Conservation (phyloP, 306 rosid genomes). For the Vigna hirtella region DNA sequence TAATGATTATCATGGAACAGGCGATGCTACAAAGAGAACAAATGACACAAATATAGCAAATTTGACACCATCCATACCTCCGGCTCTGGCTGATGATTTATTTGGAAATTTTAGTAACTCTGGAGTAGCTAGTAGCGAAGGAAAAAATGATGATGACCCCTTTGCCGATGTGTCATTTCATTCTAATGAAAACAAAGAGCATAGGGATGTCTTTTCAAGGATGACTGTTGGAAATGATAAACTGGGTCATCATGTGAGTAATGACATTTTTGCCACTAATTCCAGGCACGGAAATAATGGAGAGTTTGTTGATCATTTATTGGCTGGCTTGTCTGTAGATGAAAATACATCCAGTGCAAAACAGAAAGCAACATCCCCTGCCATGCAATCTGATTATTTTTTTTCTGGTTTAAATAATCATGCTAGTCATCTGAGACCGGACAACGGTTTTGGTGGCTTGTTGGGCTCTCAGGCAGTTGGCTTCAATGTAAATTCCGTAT, state of each 20-base stretch:
- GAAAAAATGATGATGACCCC: slow-evolving; percentile 67
- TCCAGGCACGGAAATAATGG: slow-evolving; percentile 9
- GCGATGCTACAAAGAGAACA: slow-evolving; percentile 32
- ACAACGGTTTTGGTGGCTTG: slow-evolving; percentile 12
- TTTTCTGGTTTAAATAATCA: slow-evolving; percentile 17
- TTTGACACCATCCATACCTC: slow-evolving; percentile 46
- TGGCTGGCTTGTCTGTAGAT: slow-evolving; percentile 9
- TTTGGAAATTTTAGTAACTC: slow-evolving; percentile 47
- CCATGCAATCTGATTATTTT: slow-evolving; percentile 14
- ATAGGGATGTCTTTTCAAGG: slow-evolving; percentile 72
- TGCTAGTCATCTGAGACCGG: background rate
- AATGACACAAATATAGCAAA: slow-evolving; percentile 50
- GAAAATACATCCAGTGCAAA: slow-evolving; percentile 6
- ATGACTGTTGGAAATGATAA: slow-evolving; percentile 15
- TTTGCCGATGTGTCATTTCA: slow-evolving; percentile 82
- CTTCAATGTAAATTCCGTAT: background rate
- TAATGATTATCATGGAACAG: slow-evolving; percentile 17
- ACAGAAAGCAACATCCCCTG: slow-evolving; percentile 26
- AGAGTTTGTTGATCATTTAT: slow-evolving; percentile 12
- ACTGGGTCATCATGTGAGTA: slow-evolving; percentile 41
- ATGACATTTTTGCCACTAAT: slow-evolving; percentile 9
- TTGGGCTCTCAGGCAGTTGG: slow-evolving; percentile 17
- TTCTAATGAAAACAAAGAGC: slow-evolving; percentile 55
- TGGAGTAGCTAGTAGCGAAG: background rate
- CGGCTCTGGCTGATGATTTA: slow-evolving; percentile 62